Conservation (phyloP, 352 stramenopile genomes). For the Phytophthora multivora region DNA sequence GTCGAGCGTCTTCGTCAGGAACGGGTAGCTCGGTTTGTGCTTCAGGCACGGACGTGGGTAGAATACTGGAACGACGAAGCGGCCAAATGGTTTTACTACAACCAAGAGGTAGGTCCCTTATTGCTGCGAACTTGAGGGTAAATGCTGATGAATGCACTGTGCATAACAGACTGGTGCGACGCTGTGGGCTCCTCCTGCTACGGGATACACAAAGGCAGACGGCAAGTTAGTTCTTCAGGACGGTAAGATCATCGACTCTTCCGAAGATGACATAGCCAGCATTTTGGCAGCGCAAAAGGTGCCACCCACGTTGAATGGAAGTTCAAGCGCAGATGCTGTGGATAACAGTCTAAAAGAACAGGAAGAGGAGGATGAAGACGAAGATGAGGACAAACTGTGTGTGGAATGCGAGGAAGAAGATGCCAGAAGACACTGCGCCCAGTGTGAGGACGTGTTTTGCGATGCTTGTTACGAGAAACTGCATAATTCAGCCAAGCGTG, state of each 20-base stretch:
- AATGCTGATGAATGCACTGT: conserved; percentile 8
- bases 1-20: conserved; percentile 43
- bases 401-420: conserved; percentile 84
- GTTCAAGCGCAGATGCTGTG: not conserved
- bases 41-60: conserved; percentile 54
- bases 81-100: conserved; percentile 82
- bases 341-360: conserved; percentile 6
- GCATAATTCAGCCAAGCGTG: conserved; percentile 72
- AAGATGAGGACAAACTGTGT: conserved; percentile 70
- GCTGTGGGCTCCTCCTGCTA: conserved; percentile 67
- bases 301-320: conserved; percentile 11
- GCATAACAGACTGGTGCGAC: conserved; percentile 61
- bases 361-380: conserved; percentile 30
- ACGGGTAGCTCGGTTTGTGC: conserved; percentile 44
- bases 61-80: conserved; percentile 85
- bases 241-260: conserved; percentile 62
- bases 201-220: conserved; percentile 74
- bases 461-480: conserved; percentile 77
- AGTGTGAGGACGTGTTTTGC: conserved; percentile 84
- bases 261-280: conserved; percentile 40
- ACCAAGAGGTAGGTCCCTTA: conserved; percentile 43
- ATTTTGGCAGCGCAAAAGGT: conserved; percentile 32
- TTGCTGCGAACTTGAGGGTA: not conserved
- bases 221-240: conserved; percentile 72
- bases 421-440: conserved; percentile 61